Evolutionary conservation across 2,329 filamentous ascomycete genomes (phyloP), one percentile per base, ranked within the genome.

Genomic region (Thelonectria rubi): DNA sequence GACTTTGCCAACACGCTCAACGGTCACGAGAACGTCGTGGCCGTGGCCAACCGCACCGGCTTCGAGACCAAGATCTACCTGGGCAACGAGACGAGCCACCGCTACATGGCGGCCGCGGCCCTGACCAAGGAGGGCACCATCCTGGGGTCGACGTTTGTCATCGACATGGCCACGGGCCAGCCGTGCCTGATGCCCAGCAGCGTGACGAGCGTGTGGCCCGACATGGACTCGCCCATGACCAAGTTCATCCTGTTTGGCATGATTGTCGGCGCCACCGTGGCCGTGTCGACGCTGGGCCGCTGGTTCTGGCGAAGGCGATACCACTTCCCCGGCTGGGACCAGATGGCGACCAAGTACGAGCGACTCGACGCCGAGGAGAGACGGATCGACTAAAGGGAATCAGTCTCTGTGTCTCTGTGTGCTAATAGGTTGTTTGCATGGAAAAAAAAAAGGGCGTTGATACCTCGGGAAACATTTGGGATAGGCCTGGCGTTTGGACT

Each of bases 31-130:
- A 71, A 72, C 54, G 43, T 72, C 49, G 59, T 73, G 32, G 57
- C 63, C 24, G 20, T 63, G 17, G 58, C 64, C 12, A 66, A 69
- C 60, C 71, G 70, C 51, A 72, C 66, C 54, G 71, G 72, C 11
- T 74, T 74, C 64, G 72, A 74, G 59, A 73, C 72, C 1, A 24
- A 55, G 12, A 66, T 73, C 26, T 48, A 43, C 17, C 61, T 74
- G 12, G 67, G 64, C 14, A 46, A 45, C 53, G 42, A 55, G 17
- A 21, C 46, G 10, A 54, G 55, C 30, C 55, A 57, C n/a, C 68
- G 68, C 18, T 74, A 71, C 63, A 67, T 73, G 43, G 69, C 61
- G 17, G 70, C 64, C 18, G 72, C 71, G 5, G 72, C 71, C 34
- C 32, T 74, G 5, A 62, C 66, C 18, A 58, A 58, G 18, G 51